Percentiles rank a stretch among this genome's conserved stretches.
Conservation (phyloP, 2,329 filamentous ascomycete species). For the Fusarium sarcochroum region DNA sequence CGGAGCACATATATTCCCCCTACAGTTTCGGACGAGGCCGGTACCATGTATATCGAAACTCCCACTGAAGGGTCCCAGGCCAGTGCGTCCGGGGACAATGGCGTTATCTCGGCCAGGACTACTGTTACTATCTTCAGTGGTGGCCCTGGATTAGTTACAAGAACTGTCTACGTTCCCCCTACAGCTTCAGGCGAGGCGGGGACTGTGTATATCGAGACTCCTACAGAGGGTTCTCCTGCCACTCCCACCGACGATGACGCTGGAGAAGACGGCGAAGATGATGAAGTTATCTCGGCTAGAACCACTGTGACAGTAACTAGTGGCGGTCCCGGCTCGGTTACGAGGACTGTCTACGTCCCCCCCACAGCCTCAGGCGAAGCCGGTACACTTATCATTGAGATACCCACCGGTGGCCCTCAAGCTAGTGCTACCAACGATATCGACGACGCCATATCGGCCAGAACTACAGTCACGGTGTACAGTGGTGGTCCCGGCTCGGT, state of each 20-base stretch:
- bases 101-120: background rate
- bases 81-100: no score
- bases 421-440: background rate
- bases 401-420: background rate
- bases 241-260: background rate
- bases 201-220: no score
- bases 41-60: conserved; percentile 23
- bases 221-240: background rate
- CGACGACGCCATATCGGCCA: background rate
- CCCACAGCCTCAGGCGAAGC: background rate
- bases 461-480: background rate
- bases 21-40: background rate
- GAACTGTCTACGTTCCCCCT: conserved; percentile 12
- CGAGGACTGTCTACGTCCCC: conserved; percentile 7
- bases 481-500: background rate
- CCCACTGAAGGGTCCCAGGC: no score
- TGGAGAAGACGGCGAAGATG: background rate
- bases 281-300: background rate
- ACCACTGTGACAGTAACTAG: conserved; percentile 6
- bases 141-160: background rate
- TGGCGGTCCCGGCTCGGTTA: conserved; percentile 2
- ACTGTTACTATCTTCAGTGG: conserved; percentile 11
- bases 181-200: background rate
- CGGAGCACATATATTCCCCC: conserved; percentile 12
- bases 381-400: conserved; percentile 17